Percentiles rank a stretch among this genome's conserved stretches.
These are phyloP conservation scores for Fraxinus platypoda DNA, from an alignment of 305 asterid genomes.

Conservation along the genomic window DNA sequence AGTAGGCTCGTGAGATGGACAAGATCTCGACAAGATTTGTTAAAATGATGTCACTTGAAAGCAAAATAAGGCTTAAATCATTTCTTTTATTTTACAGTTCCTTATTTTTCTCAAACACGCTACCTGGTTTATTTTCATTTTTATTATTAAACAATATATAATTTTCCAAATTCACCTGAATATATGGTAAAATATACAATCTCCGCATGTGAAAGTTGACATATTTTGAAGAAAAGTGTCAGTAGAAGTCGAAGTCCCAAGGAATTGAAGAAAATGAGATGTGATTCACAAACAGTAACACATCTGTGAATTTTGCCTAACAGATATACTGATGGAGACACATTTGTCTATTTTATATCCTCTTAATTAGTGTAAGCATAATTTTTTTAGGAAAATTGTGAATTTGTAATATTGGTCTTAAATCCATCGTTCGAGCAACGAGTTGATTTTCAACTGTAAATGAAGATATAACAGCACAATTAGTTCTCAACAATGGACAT, in stretches of 20 bases:
- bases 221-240: not conserved
- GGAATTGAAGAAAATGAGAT: not conserved
- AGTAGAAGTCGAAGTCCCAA: not conserved
- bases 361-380: not conserved
- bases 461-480: not conserved
- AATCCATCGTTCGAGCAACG: too few relatives aligned
- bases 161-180: not conserved
- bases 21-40: not conserved
- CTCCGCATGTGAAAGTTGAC: not conserved
- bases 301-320: constrained; percentile 2
- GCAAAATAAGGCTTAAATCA: not conserved
- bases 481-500: not conserved
- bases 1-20: not conserved
- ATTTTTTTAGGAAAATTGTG: not conserved
- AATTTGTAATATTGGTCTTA: not conserved
- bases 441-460: not conserved
- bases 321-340: constrained; percentile 6
- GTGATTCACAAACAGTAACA: constrained; percentile 4
- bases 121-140: not conserved
- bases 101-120: not conserved
- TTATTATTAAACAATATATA: not conserved
- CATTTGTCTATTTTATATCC: not conserved
- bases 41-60: not conserved
- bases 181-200: not conserved
- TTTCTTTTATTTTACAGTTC: not conserved